These are phyloP conservation scores for Pterula multifida DNA, from an alignment of 1,284 basidiomycete genomes.

Conservation along the genomic window DNA sequence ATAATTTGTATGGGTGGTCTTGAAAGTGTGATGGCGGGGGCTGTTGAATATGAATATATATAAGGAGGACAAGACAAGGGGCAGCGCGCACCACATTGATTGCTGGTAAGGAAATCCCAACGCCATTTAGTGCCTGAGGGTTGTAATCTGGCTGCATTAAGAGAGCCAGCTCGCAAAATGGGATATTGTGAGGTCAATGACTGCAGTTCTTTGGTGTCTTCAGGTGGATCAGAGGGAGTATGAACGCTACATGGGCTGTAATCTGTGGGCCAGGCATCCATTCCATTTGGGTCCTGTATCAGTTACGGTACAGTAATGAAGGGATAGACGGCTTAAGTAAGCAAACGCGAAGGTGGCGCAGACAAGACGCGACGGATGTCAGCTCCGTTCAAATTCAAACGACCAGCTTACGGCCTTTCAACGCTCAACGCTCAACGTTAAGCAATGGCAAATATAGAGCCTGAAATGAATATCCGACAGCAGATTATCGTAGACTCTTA, in stretches of 20 bases:
- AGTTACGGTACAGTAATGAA: background rate
- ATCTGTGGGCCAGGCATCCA: conserved; percentile 57
- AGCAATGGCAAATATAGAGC: conserved; percentile 17
- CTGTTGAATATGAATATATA: too few relatives aligned
- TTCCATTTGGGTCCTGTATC: conserved; percentile 44
- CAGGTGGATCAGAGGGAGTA: conserved; percentile 5
- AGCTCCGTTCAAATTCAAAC: background rate
- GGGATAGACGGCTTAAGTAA: background rate
- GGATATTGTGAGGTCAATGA: conserved; percentile 28
- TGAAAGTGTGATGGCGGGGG: too few relatives aligned
- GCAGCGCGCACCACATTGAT: conserved; percentile 16
- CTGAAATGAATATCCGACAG: conserved; percentile 43
- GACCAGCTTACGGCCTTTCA: too few relatives aligned
- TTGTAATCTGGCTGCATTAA: conserved; percentile 40
- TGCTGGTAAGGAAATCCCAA: conserved; percentile 38
- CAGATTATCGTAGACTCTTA: conserved; percentile 51
- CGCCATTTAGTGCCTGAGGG: conserved; percentile 29
- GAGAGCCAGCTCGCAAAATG: conserved; percentile 38
- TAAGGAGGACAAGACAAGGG: background rate
- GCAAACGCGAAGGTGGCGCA: conserved; percentile 3
- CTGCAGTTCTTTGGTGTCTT: background rate
- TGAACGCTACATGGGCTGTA: conserved; percentile 16
- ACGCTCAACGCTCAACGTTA: background rate
- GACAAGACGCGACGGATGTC: background rate
- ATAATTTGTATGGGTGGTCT: conserved; percentile 18